These are phyloP conservation scores for Sclerotinia glacialis DNA, from an alignment of 2,329 filamentous ascomycete genomes.

Conservation along the genomic window DNA sequence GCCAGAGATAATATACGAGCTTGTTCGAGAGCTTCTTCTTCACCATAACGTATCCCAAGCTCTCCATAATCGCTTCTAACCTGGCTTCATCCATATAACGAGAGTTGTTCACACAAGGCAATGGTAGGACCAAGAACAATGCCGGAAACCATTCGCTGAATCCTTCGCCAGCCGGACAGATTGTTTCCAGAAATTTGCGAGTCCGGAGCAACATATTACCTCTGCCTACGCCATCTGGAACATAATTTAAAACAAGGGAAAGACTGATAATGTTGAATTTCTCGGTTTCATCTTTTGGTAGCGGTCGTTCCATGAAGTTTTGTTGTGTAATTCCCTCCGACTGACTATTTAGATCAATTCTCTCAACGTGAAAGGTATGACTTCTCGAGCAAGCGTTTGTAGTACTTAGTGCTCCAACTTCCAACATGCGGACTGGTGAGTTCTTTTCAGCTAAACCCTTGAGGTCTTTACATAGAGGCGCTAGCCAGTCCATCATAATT, in stretches of 20 bases:
- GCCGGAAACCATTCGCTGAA: conserved; percentile 54
- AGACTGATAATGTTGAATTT: conserved; percentile 87
- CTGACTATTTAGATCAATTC: conserved; percentile 90
- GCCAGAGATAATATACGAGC: conserved; percentile 88
- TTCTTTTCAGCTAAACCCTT: conserved; percentile 30
- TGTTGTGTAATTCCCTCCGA: conserved; percentile 77
- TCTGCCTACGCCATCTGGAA: conserved; percentile 69
- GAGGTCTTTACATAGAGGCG: conserved; percentile 38
- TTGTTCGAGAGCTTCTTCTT: conserved; percentile 75
- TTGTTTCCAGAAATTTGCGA: conserved; percentile 61
- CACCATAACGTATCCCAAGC: conserved; percentile 67
- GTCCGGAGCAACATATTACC: conserved; percentile 84
- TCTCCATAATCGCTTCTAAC: conserved; percentile 69
- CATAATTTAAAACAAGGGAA: conserved; percentile 91
- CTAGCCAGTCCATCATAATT: conserved; percentile 62
- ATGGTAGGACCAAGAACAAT: conserved; percentile 85
- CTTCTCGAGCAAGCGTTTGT: conserved; percentile 80
- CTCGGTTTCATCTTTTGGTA: conserved; percentile 60
- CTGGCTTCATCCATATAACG: conserved; percentile 76
- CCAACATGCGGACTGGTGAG: conserved; percentile 64
- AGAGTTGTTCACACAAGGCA: conserved; percentile 85
- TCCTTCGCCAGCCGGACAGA: conserved; percentile 26
- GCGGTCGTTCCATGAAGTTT: conserved; percentile 87
- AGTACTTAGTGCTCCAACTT: conserved; percentile 83
- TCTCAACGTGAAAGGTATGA: conserved; percentile 66